Conservation (phyloP, 73 alveolate genomes). For the Paramecium pentaurelia region DNA sequence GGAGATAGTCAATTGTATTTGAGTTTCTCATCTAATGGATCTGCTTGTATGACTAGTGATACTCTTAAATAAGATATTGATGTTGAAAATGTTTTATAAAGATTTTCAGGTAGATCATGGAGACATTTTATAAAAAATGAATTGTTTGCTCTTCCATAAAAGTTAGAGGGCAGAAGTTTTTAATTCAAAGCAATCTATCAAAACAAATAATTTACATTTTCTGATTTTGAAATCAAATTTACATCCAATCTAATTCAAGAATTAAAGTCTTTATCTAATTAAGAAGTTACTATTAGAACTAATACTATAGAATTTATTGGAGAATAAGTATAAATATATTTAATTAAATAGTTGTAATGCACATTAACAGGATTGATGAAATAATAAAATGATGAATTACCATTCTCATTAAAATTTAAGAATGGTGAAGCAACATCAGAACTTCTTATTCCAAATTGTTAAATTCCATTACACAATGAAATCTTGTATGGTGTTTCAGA, state of each 20-base stretch:
- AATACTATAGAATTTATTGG: background rate
- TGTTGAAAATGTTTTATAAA: background rate
- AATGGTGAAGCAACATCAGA: background rate
- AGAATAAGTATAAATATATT: background rate
- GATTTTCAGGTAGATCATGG: background rate
- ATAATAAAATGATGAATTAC: constrained; percentile 11
- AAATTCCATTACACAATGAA: constrained; percentile 7
- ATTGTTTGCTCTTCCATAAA: background rate
- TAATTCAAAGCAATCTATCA: background rate
- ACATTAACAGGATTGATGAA: background rate
- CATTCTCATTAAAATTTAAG: background rate
- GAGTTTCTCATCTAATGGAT: constrained; percentile 20
- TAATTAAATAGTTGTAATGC: background rate
- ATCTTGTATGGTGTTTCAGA: background rate
- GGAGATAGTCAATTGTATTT: constrained; percentile 34
- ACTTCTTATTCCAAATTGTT: background rate
- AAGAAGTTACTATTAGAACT: background rate
- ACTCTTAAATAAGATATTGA: background rate
- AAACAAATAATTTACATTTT: background rate
- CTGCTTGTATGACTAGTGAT: constrained; percentile 32
- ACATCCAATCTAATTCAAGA: background rate
- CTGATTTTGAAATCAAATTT: background rate
- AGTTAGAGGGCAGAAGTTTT: constrained; percentile 7
- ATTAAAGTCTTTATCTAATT: background rate
- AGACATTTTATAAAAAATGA: constrained; percentile 29